Evolutionary conservation across 1,284 basidiomycete species (phyloP).

Genomic region (Malassezia arunalokei): DNA sequence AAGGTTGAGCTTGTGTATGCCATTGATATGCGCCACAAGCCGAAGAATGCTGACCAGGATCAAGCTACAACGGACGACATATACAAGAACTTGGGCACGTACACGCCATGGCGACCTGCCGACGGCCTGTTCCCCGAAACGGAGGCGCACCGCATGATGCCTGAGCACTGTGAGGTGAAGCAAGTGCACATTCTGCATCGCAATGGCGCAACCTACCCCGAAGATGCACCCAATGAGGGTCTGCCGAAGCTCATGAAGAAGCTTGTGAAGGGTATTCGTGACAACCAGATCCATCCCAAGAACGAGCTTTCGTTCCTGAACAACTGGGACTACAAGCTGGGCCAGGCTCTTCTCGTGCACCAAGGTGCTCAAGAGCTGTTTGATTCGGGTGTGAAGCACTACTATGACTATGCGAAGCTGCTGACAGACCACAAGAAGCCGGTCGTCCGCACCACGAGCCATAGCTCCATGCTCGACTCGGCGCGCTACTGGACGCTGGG

Average conservation of each 20-base stretch:
- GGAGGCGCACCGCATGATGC: slow-evolving; percentile 6
- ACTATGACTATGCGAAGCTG: slow-evolving; percentile 42
- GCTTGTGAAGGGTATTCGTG: slow-evolving; percentile 1
- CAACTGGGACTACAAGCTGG: slow-evolving; percentile 52
- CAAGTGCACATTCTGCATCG: slow-evolving; percentile 41
- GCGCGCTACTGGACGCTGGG: slow-evolving; percentile 56
- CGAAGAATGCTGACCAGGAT: slow-evolving; percentile 15
- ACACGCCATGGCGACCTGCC: slow-evolving; percentile 6
- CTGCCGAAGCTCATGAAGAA: neutral
- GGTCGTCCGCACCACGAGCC: slow-evolving; percentile 40
- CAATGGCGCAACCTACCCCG: slow-evolving; percentile 41
- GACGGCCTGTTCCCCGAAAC: slow-evolving; percentile 13
- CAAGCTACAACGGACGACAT: slow-evolving; percentile 20
- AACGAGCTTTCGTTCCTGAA: slow-evolving; percentile 63
- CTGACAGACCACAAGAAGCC: slow-evolving; percentile 26
- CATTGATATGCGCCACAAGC: slow-evolving; percentile 23
- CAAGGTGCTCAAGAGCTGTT: slow-evolving; percentile 64
- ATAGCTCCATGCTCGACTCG: slow-evolving; percentile 71
- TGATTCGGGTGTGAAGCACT: slow-evolving; percentile 36
- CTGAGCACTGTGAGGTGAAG: slow-evolving; percentile 21
- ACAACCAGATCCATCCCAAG: slow-evolving; percentile 41
- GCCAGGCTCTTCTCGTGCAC: slow-evolving; percentile 62
- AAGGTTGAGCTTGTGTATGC: slow-evolving; percentile 2
- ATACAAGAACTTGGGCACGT: slow-evolving; percentile 25
- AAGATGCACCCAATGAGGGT: slow-evolving; percentile 9